Conservation (phyloP, 768 basidiomycete genomes). For the Naganishia friedmannii region DNA sequence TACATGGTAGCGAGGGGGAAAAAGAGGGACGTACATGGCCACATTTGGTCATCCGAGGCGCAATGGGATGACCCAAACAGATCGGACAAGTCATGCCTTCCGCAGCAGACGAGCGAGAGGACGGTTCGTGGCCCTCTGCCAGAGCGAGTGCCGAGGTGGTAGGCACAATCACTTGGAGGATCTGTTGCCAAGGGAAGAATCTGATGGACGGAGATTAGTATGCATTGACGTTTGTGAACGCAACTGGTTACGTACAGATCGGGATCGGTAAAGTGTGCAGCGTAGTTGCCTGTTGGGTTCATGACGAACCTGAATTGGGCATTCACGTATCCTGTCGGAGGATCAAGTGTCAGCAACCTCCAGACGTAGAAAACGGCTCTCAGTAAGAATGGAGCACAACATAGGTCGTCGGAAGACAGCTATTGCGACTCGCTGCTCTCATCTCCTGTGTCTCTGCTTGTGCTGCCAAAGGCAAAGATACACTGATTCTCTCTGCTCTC, state of each 20-base stretch:
- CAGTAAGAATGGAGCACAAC: too few species aligned
- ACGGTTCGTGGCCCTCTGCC: conserved; percentile 53
- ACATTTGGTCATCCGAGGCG: conserved; percentile 83
- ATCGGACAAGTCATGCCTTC: conserved; percentile 83
- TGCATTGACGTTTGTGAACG: conserved; percentile 10
- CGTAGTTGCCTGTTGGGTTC: conserved; percentile 86
- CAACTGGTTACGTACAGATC: conserved; percentile 70
- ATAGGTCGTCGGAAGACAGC: too few species aligned
- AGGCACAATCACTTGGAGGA: conserved; percentile 89
- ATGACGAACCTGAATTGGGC: conserved; percentile 94
- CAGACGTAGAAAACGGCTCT: too few species aligned
- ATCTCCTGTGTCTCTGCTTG: too few species aligned
- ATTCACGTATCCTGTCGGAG: conserved; percentile 75
- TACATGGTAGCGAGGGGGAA: conserved; percentile 20
- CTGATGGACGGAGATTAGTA: conserved; percentile 55
- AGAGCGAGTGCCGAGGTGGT: conserved; percentile 72
- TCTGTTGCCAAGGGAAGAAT: conserved; percentile 93
- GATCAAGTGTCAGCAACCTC: background rate
- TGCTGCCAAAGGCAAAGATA: too few species aligned
- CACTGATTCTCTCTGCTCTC: too few species aligned
- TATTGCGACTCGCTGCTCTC: too few species aligned
- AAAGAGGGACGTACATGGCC: conserved; percentile 73
- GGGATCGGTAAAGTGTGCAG: conserved; percentile 91
- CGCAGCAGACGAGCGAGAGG: conserved; percentile 8
- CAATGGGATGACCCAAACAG: conserved; percentile 83